Conservation (phyloP, 345 rosid species). For the Alliaria petiolata region DNA sequence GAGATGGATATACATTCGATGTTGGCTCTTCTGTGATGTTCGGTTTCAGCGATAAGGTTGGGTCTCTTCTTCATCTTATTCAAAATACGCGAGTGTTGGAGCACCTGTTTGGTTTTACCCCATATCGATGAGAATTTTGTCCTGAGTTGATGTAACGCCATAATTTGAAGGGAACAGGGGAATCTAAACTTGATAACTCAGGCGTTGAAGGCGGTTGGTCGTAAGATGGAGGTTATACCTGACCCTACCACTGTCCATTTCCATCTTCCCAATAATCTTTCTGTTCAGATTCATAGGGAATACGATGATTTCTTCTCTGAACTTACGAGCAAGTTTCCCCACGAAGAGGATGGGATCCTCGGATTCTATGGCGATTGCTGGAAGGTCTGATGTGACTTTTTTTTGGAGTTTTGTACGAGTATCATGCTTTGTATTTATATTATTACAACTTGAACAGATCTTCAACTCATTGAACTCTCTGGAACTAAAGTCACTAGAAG, state of each 20-base stretch:
- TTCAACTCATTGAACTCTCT: slow-evolving; percentile 85
- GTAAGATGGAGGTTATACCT: slow-evolving; percentile 87
- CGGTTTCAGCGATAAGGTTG: slow-evolving; percentile 88
- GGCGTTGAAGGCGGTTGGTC: slow-evolving; percentile 84
- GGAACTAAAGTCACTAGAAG: slow-evolving; percentile 92
- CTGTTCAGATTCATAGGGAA: slow-evolving; percentile 72
- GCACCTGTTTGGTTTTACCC: too few relatives aligned
- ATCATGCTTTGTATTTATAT: background rate
- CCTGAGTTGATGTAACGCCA: background rate
- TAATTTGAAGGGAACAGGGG: slow-evolving; percentile 57
- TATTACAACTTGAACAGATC: slow-evolving; percentile 43
- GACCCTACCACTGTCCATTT: slow-evolving; percentile 96
- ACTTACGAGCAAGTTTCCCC: slow-evolving; percentile 69
- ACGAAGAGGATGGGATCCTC: slow-evolving; percentile 80
- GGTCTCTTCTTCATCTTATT: slow-evolving; percentile 19
- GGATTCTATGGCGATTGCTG: slow-evolving; percentile 82
- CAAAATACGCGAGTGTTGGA: too few relatives aligned
- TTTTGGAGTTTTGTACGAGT: slow-evolving; percentile 20
- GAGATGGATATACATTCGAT: slow-evolving; percentile 91
- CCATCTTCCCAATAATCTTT: slow-evolving; percentile 78
- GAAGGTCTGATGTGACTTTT: slow-evolving; percentile 58
- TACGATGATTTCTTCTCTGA: slow-evolving; percentile 62
- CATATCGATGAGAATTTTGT: too few relatives aligned
- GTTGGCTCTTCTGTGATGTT: slow-evolving; percentile 98
- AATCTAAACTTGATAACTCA: slow-evolving; percentile 88